phyloP scores from a whole-genome alignment of 2,329 filamentous ascomycete genomes.

The Pseudocercospora macadamiae region DNA sequence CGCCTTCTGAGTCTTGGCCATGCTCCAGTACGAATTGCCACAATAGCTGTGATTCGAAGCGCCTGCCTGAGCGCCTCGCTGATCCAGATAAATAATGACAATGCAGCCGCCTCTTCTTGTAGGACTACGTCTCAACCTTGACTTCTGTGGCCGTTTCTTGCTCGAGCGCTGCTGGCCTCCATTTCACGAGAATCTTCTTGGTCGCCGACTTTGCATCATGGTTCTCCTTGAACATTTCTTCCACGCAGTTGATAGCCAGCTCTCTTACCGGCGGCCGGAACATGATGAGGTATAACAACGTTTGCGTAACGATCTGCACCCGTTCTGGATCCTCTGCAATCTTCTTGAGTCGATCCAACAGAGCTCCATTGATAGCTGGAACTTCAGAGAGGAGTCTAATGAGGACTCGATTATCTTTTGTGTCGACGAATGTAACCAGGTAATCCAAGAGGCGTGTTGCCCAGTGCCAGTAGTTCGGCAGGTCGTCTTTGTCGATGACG shows the following conservation, averaged over 20 bases:
- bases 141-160: conserved; percentile 21
- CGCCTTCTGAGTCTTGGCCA: no score
- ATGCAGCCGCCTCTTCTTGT: neutral
- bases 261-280: conserved; percentile 63
- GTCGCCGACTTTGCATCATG: conserved; percentile 52
- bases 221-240: conserved; percentile 61
- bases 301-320: conserved; percentile 60
- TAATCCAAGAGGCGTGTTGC: conserved; percentile 70
- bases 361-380: conserved; percentile 71
- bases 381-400: conserved; percentile 92
- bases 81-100: neutral
- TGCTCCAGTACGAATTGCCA: no score
- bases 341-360: conserved; percentile 72
- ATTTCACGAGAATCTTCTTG: conserved; percentile 58
- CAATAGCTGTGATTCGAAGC: no score
- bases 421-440: conserved; percentile 87
- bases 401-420: conserved; percentile 78
- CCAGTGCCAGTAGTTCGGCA: conserved; percentile 35
- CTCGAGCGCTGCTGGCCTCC: conserved; percentile 55
- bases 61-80: conserved; percentile 12
- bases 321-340: conserved; percentile 67
- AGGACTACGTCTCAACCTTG: conserved; percentile 23
- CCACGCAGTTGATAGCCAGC: conserved; percentile 59
- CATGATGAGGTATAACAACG: conserved; percentile 62
- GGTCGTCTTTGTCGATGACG: conserved; percentile 18